A percentile compares a stretch with the other conserved stretches of the same genome.
These are phyloP conservation scores for Eucalyptus pauciflora DNA, from an alignment of 345 rosid species.

Conservation along the genomic window DNA sequence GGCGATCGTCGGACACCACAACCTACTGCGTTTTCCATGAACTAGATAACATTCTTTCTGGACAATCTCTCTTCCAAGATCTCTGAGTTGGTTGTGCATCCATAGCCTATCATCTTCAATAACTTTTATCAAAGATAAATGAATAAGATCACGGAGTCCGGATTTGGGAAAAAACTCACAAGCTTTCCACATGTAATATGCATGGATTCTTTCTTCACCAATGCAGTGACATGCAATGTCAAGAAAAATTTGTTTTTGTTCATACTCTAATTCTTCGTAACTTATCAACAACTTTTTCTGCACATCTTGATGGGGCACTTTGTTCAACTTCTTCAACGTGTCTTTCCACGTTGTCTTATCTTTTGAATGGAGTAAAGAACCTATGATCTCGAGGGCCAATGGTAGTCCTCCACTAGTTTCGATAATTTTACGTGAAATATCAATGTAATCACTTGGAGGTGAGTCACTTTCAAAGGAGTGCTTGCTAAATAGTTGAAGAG, in stretches of 20 bases:
- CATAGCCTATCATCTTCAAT: background rate
- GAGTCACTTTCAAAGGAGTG: background rate
- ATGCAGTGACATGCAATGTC: background rate
- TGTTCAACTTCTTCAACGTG: background rate
- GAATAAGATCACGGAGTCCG: accelerated
- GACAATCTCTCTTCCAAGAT: background rate
- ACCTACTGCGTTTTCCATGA: background rate
- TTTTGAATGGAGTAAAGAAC: background rate
- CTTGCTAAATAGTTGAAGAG: background rate
- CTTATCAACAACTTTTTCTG: background rate
- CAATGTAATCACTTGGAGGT: accelerated
- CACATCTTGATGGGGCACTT: background rate
- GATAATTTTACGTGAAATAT: background rate
- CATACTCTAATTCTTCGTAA: accelerated
- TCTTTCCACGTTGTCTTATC: background rate
- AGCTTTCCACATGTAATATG: background rate
- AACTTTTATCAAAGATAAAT: background rate
- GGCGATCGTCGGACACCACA: background rate
- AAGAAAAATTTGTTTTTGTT: background rate
- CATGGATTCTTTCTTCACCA: background rate
- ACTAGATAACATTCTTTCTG: accelerated
- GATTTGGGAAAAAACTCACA: background rate
- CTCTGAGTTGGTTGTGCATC: background rate
- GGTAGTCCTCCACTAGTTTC: background rate
- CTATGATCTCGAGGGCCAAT: background rate